Base-by-base conservation (phyloP, 257 asterid genomes). In the Gentiana straminea region DNA sequence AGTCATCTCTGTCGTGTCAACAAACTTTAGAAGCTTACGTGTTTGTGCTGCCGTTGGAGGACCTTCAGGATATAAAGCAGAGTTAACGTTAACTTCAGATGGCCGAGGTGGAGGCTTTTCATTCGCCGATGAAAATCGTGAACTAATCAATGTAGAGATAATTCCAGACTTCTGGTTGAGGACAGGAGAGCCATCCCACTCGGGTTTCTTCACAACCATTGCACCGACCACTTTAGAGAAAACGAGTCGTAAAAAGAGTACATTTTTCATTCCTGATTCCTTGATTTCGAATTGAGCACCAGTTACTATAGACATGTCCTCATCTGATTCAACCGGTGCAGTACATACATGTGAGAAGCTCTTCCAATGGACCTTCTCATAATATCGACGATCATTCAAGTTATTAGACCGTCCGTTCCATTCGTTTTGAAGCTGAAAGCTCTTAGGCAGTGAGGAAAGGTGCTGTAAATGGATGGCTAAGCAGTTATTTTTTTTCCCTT, bases 391-490 rank as follows among this genome's bases (percentile, higher is more conserved):
- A 62, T 84, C 87, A n/a, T 57, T 47, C 9, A 85, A 76, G 73
- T 59, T 67, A 13, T 36, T 63, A 3, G 57, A 58, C 58, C 52
- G 68, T 41, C 61, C 58, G 15, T 54, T 54, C 7, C 69, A 62
- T 48, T 67, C 78, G 7, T 59, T 64, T 10, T 49, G 84, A 48
- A 79, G 81, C 56, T 77, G 86, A 70, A 84, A 79, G 79, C 80
- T 79, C 77, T 75, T 66, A 4, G 95, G 95, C 39, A 75, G 64
- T 61, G 86, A 78, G 52, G 93, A 86, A 33, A 86, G 89, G 71
- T 86, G 93, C 75, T 86, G 93, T 68, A 83, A 52, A 60, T 86
- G 95, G 77, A 86, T 77, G 58, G 87, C 95, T 38, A 86, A 64
- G 65, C 86, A 74, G 43, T 86, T 81, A 8, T 89, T 79, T 70